Conservation (phyloP, 2,329 filamentous ascomycete species). For the Cryphonectria japonica region DNA sequence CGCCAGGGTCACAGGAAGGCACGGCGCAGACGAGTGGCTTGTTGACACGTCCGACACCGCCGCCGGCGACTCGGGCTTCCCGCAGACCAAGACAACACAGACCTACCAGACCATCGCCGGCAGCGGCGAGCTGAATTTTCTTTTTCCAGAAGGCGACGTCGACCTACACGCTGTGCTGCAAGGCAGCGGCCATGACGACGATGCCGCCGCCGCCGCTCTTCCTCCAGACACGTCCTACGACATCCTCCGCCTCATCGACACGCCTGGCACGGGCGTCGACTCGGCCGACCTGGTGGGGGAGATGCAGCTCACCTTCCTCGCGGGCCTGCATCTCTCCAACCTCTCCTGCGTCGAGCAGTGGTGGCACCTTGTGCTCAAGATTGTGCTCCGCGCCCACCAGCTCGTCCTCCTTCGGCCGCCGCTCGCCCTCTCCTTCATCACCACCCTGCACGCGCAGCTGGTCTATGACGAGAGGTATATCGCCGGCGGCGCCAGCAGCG, state of each 20-base stretch:
- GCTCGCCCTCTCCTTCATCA: constrained; percentile 52
- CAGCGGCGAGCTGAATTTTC: constrained; percentile 50
- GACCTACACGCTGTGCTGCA: constrained; percentile 35
- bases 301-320: constrained; percentile 63
- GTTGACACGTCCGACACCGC: constrained; percentile 59
- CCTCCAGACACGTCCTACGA: constrained; percentile 53
- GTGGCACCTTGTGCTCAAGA: constrained; percentile 57
- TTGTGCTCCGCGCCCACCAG: constrained; percentile 55
- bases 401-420: constrained; percentile 48
- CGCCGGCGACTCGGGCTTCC: constrained; percentile 46
- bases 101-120: constrained; percentile 38
- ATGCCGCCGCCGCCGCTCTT: not conserved
- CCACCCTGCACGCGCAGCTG: constrained; percentile 58
- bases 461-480: constrained; percentile 55
- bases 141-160: constrained; percentile 51
- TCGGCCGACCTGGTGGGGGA: constrained; percentile 59
- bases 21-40: constrained; percentile 48
- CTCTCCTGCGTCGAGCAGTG: constrained; percentile 64
- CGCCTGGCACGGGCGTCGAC: constrained; percentile 31
- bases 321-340: constrained; percentile 61
- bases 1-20: constrained; percentile 49
- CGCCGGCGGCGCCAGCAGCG: constrained; percentile 37
- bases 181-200: constrained; percentile 26
- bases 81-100: constrained; percentile 39
- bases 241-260: constrained; percentile 47